phyloP scores from a whole-genome alignment of 176 grass and related monocot species.

The Bothriochloa decipiens region DNA sequence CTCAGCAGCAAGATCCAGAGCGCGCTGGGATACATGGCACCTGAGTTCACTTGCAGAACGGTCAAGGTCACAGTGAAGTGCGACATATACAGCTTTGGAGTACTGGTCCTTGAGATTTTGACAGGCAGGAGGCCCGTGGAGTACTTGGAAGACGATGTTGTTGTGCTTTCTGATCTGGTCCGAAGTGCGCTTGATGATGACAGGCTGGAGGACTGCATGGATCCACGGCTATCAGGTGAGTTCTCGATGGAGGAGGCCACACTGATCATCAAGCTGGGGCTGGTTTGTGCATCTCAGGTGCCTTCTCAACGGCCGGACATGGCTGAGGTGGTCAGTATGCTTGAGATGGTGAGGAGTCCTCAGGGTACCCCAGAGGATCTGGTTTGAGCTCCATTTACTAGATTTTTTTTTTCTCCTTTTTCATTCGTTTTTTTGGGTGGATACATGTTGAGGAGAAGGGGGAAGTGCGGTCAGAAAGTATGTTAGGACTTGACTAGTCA shows the following conservation, averaged over 20 bases:
- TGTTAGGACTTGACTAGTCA: slow-evolving; percentile 35
- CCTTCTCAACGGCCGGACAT: slow-evolving; percentile 76
- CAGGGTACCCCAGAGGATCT: slow-evolving; percentile 55
- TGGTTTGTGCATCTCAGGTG: slow-evolving; percentile 79
- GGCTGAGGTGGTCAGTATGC: slow-evolving; percentile 66
- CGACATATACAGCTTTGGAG: slow-evolving; percentile 76
- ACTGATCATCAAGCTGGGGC: slow-evolving; percentile 67
- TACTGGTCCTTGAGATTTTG: slow-evolving; percentile 70
- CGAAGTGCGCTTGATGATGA: slow-evolving; percentile 61
- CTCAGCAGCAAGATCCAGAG: slow-evolving; percentile 91
- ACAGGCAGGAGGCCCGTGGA: slow-evolving; percentile 69
- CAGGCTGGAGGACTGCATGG: slow-evolving; percentile 59
- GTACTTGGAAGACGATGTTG: slow-evolving; percentile 76
- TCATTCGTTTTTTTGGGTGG: slow-evolving; percentile 26
- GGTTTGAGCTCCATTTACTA: slow-evolving; percentile 46
- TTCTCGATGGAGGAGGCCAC: slow-evolving; percentile 64
- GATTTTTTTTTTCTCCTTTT: slow-evolving; percentile 3
- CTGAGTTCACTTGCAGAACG: slow-evolving; percentile 70
- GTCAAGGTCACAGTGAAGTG: slow-evolving; percentile 81
- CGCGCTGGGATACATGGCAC: slow-evolving; percentile 79
- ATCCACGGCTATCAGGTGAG: slow-evolving; percentile 57
- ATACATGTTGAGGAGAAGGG: background rate
- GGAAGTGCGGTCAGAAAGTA: background rate
- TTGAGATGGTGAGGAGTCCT: slow-evolving; percentile 71
- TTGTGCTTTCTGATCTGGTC: slow-evolving; percentile 73